These are phyloP conservation scores for Amylocarpus encephaloides DNA, from an alignment of 2,329 filamentous ascomycete species.

Conservation along the genomic window DNA sequence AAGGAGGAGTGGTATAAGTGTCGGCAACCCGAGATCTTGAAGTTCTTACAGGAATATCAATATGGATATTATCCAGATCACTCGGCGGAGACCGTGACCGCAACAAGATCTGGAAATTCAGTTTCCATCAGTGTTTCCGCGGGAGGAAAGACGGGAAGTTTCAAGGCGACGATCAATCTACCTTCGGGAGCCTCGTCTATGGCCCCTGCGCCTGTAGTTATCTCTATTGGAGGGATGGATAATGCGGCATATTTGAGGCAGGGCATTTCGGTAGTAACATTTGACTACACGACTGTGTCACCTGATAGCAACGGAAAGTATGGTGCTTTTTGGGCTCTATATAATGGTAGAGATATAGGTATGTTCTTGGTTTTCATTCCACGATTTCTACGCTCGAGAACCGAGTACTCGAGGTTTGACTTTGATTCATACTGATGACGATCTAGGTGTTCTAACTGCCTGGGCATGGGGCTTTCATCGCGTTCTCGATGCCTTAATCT, in stretches of 20 bases:
- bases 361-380: conserved; percentile 6
- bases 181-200: conserved; percentile 32
- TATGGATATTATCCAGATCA: conserved; percentile 47
- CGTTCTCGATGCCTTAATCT: conserved; percentile 32
- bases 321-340: conserved; percentile 44
- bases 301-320: conserved; percentile 44
- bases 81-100: conserved; percentile 39
- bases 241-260: conserved; percentile 41
- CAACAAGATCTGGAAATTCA: conserved; percentile 40
- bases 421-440: background rate
- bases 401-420: background rate
- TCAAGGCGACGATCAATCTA: conserved; percentile 38
- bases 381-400: background rate
- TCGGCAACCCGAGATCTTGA: conserved; percentile 44
- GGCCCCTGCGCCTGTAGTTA: conserved; percentile 40
- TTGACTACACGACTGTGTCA: conserved; percentile 43
- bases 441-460: conserved; percentile 30
- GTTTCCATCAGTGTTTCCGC: conserved; percentile 38
- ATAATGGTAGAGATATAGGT: conserved; percentile 44
- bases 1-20: conserved; percentile 44
- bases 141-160: conserved; percentile 39
- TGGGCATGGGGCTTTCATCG: conserved; percentile 36
- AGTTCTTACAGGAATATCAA: conserved; percentile 45
- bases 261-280: conserved; percentile 44
- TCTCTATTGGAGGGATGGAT: conserved; percentile 45